Conservation (phyloP, 768 basidiomycete species). For the Hygrophoropsis aurantiaca region DNA sequence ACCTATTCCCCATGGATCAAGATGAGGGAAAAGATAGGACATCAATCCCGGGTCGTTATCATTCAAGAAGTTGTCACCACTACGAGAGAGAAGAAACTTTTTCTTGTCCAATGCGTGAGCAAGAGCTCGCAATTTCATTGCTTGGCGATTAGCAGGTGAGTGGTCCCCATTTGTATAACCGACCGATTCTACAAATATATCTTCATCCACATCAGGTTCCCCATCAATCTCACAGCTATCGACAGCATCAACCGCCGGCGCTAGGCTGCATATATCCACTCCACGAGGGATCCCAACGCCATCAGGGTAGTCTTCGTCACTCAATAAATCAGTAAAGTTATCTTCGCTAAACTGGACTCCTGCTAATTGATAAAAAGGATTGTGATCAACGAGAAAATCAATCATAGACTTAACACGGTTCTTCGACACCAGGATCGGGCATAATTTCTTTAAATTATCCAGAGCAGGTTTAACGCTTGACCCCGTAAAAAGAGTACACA, state of each 20-base stretch:
- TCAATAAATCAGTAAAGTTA: background rate
- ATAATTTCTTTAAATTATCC: too few relatives aligned
- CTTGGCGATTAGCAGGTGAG: background rate
- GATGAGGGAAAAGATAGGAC: constrained; percentile 6
- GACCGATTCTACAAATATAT: background rate
- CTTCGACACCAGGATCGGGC: too few relatives aligned
- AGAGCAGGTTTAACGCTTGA: background rate
- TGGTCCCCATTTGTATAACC: background rate
- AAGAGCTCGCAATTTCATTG: constrained; percentile 3
- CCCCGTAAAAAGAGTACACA: background rate
- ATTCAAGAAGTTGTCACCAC: background rate
- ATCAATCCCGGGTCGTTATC: background rate
- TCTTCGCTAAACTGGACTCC: background rate
- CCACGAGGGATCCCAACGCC: background rate
- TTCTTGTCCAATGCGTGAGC: constrained; percentile 1
- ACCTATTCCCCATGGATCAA: constrained; percentile 4
- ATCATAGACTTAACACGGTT: background rate
- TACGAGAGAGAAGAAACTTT: background rate
- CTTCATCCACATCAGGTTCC: background rate
- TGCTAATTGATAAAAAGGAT: background rate
- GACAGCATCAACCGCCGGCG: too few relatives aligned
- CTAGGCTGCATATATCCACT: background rate
- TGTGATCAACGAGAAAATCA: background rate
- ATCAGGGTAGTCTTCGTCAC: background rate
- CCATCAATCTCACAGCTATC: background rate